These are phyloP conservation scores for Dalbergia cochinchinensis DNA, from an alignment of 306 rosid species.

Conservation along the genomic window DNA sequence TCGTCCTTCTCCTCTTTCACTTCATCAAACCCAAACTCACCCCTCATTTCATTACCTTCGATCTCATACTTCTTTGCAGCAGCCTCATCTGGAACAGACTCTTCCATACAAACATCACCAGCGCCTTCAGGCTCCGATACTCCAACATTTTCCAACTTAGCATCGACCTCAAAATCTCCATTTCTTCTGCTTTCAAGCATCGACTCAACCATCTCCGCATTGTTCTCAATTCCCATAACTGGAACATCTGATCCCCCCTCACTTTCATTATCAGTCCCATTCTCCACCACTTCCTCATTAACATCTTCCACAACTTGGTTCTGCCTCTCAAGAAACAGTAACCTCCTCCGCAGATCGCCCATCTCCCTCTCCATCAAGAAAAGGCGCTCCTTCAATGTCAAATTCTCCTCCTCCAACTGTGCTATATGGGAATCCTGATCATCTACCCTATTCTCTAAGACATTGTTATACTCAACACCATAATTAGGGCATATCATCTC, in stretches of 20 bases:
- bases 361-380: conserved; percentile 89
- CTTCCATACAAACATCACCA: conserved; percentile 60
- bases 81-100: conserved; percentile 44
- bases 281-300: conserved; percentile 71
- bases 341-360: conserved; percentile 78
- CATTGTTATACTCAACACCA: conserved; percentile 80
- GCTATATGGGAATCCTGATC: conserved; percentile 96
- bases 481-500: conserved; percentile 92
- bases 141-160: conserved; percentile 42
- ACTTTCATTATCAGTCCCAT: conserved; percentile 61
- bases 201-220: conserved; percentile 57
- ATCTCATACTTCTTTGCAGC: conserved; percentile 37
- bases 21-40: conserved; percentile 35
- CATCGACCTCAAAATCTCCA: conserved; percentile 38
- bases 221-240: conserved; percentile 53
- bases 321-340: conserved; percentile 67
- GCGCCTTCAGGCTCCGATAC: conserved; percentile 51
- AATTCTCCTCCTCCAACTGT: conserved; percentile 92
- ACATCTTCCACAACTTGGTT: conserved; percentile 61
- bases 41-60: conserved; percentile 44
- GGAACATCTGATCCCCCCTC: conserved; percentile 63
- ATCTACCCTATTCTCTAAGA: conserved; percentile 85
- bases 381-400: conserved; percentile 88
- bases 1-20: conserved; percentile 42
- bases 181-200: conserved; percentile 48